These are phyloP conservation scores for Ogataea paraovalis DNA, from an alignment of 805 yeast species.

Conservation along the genomic window DNA sequence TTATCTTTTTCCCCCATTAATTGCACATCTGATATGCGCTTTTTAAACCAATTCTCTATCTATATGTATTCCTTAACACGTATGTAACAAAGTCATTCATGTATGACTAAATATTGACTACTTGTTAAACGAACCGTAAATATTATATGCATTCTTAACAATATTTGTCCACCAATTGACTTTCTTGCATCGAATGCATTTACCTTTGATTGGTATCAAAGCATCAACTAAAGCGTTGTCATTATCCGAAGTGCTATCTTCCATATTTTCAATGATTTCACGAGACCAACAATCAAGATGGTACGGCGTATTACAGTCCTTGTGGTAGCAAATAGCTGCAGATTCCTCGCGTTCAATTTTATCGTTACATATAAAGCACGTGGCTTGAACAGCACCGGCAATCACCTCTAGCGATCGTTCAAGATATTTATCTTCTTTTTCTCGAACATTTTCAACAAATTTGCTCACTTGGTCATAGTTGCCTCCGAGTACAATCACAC, in stretches of 20 bases:
- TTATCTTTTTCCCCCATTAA: too few species aligned
- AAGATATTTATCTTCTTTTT: constrained; percentile 13
- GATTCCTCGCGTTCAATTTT: constrained; percentile 14
- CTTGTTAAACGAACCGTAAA: constrained; percentile 2
- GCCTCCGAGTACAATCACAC: constrained; percentile 20
- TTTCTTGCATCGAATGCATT: constrained; percentile 22
- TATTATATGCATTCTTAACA: constrained; percentile 19
- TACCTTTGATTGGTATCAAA: constrained; percentile 25
- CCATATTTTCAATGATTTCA: constrained; percentile 8
- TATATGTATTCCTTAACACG: too few species aligned
- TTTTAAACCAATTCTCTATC: too few species aligned
- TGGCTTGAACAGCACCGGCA: constrained; percentile 1
- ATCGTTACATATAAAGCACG: constrained; percentile 15
- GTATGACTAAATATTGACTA: too few species aligned
- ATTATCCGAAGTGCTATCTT: too few species aligned
- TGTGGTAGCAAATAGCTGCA: constrained; percentile 23
- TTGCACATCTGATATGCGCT: too few species aligned
- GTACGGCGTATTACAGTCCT: constrained; percentile 25
- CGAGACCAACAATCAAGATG: constrained; percentile 36
- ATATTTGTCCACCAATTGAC: constrained; percentile 28
- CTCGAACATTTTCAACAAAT: constrained; percentile 11
- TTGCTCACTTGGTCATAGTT: constrained; percentile 28
- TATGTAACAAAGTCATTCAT: too few species aligned
- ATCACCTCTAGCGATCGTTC: constrained; percentile 14
- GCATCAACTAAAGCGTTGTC: constrained; percentile 8